A percentile compares a stretch with the other conserved stretches of the same genome.
Evolutionary conservation across 2,329 filamentous ascomycete genomes (phyloP).

Genomic region (Scleromitrula shiraiana): DNA sequence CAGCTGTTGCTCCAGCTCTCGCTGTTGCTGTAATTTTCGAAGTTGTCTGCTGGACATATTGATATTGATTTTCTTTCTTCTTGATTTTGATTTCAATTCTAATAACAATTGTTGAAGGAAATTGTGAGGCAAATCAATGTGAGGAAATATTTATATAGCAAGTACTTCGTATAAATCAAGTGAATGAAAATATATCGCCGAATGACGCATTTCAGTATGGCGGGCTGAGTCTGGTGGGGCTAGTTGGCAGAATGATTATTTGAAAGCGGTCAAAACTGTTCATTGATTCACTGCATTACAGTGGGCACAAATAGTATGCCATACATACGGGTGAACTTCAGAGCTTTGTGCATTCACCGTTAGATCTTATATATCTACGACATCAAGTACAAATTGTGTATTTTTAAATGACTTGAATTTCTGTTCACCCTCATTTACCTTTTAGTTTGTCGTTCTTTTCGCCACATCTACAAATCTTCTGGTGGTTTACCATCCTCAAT

Average conservation of each 20-base stretch:
- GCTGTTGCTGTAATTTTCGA: slow-evolving; percentile 30
- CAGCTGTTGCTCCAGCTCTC: slow-evolving; percentile 25
- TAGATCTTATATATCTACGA: too few relatives aligned
- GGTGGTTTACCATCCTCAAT: too few relatives aligned
- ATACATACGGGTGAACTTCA: too few relatives aligned
- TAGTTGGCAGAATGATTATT: too few relatives aligned
- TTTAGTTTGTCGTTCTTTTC: too few relatives aligned
- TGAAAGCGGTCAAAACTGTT: slow-evolving; percentile 1
- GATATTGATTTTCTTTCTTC: background rate
- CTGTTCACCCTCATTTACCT: too few relatives aligned
- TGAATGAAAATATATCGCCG: background rate
- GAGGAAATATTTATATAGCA: background rate
- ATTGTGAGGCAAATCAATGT: background rate
- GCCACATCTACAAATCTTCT: too few relatives aligned
- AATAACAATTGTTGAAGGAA: background rate
- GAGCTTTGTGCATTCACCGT: too few relatives aligned
- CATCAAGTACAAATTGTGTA: too few relatives aligned
- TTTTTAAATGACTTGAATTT: too few relatives aligned
- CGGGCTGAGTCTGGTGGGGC: background rate
- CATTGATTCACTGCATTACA: too few relatives aligned
- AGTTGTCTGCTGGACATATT: slow-evolving; percentile 31
- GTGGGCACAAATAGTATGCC: too few relatives aligned
- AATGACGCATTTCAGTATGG: background rate
- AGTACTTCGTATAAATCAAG: background rate
- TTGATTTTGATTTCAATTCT: background rate